Base-by-base conservation (phyloP, 768 basidiomycete genomes). In the Psilocybe azurescens region DNA sequence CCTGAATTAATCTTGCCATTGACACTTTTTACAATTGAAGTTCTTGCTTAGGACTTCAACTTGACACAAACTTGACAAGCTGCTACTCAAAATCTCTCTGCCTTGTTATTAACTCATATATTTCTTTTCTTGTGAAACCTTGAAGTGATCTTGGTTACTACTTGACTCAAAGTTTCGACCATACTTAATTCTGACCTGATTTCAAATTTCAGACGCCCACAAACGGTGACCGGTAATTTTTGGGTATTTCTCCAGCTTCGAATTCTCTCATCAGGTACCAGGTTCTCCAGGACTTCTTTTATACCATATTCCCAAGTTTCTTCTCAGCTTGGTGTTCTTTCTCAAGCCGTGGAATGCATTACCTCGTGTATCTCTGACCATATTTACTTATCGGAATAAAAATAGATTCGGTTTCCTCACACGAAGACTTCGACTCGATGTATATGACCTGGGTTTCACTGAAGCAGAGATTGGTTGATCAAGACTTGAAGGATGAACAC, bases 341-440 rank as follows among this genome's bases (percentile, higher is more conserved):
- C 49, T 59, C 38, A 52, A 29, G 52, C 24, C n/a, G 41, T 53
- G 51, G 41, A 39, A 20, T 14, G 16, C 13, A 44, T 24, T 30
- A 53, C 58, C 58, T 59, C 58, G 39, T 59, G 58, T 46, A 38
- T 52, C 49, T 30, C 58, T 36, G 58, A 7, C 41, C 33, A 46
- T 41, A 32, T 41, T 46, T 32, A 59, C 50, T 59, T 59, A 53
- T 59, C 51, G 11, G 36, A 36, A 39, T 44, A 53, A 53, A 59
- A 53, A 53, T 52, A 59, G 58, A 32, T 24, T 44, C 33, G 30
- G 6, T 59, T 59, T 50, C 39, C 58, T 52, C 58, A 50, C 41
- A 41, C 46, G 14, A 58, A 5, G 33, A 14, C 56, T 58, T 58
- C 47, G 14, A 16, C n/a, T 29, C 30, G 47, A 58, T 50, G 16